Evolutionary conservation across 768 basidiomycete species (phyloP), one percentile per base, ranked within the genome.

Genomic region (Boletus eberwhitei): DNA sequence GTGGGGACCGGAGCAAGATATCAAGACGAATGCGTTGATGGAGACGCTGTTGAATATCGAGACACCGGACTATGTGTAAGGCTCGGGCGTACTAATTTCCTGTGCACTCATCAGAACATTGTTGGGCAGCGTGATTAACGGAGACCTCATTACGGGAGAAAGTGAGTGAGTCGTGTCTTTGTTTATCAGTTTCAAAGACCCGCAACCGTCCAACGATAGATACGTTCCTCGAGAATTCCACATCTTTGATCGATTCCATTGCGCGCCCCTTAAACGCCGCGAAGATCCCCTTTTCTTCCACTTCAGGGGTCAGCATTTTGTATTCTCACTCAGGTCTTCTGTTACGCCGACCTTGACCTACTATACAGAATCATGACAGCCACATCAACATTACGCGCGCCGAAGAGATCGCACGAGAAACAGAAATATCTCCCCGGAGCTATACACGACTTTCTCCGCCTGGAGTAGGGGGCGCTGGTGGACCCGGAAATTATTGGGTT

Each of bases 401-500:
- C 4, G 78, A 82, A 54, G 88, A 89, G 54, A 86, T 89, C 43
- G 59, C 67, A n/a, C 80, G 84, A 6, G 87, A 89, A 61, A 77
- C 77, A 43, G 62, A 69, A 37, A 77, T 83, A 34, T 82, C 85
- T 1, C 72, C 73, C 5, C 40, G 79, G 39, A 85, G 82, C 59
- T 88, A 88, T 62, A 88, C 87, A 0, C 81, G 86, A 7, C 59
- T 71, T 53, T 77, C 83, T 4, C 85, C 85, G 2, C 64, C 74
- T 13, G 82, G 84, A 11, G 74, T 87, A n/a, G 86, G 87, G 8
- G 87, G 87, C 0, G 62, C 66, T 24, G 79, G 77, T 26, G 87
- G 87, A 8, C 80, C 82, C 2, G 86, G 83, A 31, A 88, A 84
- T 57, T 89, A 88, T 61, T 89, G 88, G 88, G 85, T 90, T 35